These are phyloP conservation scores for Rhynchosporium agropyri DNA, from an alignment of 2,329 filamentous ascomycete genomes.

Conservation along the genomic window DNA sequence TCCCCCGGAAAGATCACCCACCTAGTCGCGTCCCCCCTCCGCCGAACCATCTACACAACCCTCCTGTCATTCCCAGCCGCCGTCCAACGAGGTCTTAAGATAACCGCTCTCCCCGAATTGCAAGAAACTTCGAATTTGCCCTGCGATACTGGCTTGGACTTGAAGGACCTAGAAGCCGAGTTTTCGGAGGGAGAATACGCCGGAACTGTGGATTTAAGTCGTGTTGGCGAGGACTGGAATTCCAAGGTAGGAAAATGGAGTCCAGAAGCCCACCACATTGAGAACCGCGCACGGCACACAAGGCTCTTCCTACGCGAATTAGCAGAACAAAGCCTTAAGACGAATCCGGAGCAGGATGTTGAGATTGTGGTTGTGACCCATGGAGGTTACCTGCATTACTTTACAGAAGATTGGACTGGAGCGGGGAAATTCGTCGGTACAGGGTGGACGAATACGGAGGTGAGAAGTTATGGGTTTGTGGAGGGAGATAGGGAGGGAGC, in stretches of 20 bases:
- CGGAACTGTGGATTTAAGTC: conserved; percentile 61
- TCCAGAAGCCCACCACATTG: conserved; percentile 26
- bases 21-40: conserved; percentile 77
- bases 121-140: conserved; percentile 78
- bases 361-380: conserved; percentile 80
- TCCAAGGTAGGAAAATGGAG: conserved; percentile 54
- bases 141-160: conserved; percentile 73
- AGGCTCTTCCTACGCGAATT: conserved; percentile 59
- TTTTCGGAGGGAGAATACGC: conserved; percentile 51
- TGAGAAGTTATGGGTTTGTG: conserved; percentile 37
- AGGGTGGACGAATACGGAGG: conserved; percentile 42
- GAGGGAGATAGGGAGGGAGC: conserved; percentile 27
- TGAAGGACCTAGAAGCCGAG: conserved; percentile 57
- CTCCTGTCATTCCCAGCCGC: conserved; percentile 67
- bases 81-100: conserved; percentile 44
- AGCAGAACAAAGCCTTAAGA: conserved; percentile 1
- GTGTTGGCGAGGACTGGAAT: conserved; percentile 71
- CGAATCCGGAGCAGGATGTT: conserved; percentile 49
- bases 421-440: conserved; percentile 37
- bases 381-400: conserved; percentile 80
- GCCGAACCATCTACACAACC: conserved; percentile 79
- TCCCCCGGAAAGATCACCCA: conserved; percentile 66
- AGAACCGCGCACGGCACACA: conserved; percentile 54
- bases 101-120: conserved; percentile 71
- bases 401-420: conserved; percentile 80